Percentiles rank a stretch among this genome's conserved stretches.
Evolutionary conservation across 148 eudicot genomes (phyloP).

Genomic region (Nepenthes gracilis): DNA sequence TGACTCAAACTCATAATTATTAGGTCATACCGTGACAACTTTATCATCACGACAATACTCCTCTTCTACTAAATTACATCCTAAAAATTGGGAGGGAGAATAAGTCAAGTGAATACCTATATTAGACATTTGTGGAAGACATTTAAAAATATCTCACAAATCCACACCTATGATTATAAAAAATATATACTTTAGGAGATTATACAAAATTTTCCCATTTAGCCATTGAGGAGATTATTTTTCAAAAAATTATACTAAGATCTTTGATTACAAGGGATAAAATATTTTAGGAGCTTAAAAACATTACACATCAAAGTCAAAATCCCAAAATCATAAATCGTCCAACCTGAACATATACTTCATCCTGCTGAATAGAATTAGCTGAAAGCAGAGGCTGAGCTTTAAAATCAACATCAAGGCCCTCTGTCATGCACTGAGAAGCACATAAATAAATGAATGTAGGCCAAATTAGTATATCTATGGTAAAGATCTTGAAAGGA

Average conservation of each 20-base stretch:
- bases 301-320: not conserved
- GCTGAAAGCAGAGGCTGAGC: slow-evolving; percentile 50
- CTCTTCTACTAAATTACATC: too few relatives aligned
- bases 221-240: too few relatives aligned
- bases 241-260: too few relatives aligned
- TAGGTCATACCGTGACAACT: too few relatives aligned
- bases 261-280: not conserved
- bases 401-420: slow-evolving; percentile 60
- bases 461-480: not conserved
- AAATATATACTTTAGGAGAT: too few relatives aligned
- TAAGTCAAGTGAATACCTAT: too few relatives aligned
- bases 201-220: too few relatives aligned
- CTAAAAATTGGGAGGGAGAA: too few relatives aligned
- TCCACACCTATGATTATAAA: not conserved
- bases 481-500: not conserved
- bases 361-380: slow-evolving; percentile 38
- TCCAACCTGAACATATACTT: slow-evolving; percentile 65
- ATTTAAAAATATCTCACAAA: too few relatives aligned
- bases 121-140: too few relatives aligned
- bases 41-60: too few relatives aligned
- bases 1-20: too few relatives aligned
- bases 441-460: slow-evolving; percentile 1
- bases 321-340: not conserved
- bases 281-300: not conserved
- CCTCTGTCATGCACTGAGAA: slow-evolving; percentile 67